phyloP scores from a whole-genome alignment of 75 land plant genomes.

The Pinus albicaulis region DNA sequence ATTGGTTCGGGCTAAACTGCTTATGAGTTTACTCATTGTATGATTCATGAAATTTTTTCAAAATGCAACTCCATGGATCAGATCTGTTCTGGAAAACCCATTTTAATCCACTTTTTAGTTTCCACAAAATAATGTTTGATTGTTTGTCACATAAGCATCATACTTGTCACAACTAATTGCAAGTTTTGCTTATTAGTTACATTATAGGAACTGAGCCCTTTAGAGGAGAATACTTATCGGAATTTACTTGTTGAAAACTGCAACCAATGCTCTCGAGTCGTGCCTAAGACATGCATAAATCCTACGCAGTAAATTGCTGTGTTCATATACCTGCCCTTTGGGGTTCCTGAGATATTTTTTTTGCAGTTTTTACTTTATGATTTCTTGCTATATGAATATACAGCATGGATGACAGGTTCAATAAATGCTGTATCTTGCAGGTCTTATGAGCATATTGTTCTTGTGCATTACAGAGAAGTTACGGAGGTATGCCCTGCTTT shows the following conservation, averaged over 20 bases:
- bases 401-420: neutral
- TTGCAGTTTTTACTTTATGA: neutral
- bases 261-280: neutral
- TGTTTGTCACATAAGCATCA: neutral
- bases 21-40: no score
- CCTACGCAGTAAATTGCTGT: neutral
- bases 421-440: conserved; percentile 35
- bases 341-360: neutral
- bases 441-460: conserved; percentile 88
- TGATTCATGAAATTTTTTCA: no score
- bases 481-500: conserved; percentile 43
- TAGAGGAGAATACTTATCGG: neutral
- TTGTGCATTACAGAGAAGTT: conserved; percentile 94
- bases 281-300: neutral
- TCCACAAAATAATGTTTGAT: neutral
- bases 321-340: neutral
- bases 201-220: neutral
- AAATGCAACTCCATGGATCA: no score
- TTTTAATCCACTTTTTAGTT: no score
- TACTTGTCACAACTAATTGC: neutral
- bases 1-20: no score
- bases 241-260: neutral
- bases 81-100: no score
- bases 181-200: neutral
- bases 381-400: neutral